Evolutionary conservation across 2,329 filamentous ascomycete species (phyloP).

Genomic region (Pseudogymnoascus sp.): DNA sequence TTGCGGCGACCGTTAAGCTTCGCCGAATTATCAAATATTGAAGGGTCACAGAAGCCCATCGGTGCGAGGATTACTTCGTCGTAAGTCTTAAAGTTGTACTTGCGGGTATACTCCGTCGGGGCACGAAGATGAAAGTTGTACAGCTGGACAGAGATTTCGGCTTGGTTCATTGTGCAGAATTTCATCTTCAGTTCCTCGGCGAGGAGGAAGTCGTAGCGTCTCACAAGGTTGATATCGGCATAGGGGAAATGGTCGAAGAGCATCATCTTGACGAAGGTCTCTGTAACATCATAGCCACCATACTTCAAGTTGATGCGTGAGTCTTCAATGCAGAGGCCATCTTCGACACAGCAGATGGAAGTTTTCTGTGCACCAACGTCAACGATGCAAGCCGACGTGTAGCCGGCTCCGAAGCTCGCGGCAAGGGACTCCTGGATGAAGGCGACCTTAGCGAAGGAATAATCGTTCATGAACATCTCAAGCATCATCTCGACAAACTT

Average conservation of each 20-base stretch:
- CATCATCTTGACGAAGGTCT: slow-evolving; percentile 97
- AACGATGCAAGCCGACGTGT: slow-evolving; percentile 88
- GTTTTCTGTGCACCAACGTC: slow-evolving; percentile 97
- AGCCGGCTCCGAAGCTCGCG: slow-evolving; percentile 89
- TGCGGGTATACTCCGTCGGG: slow-evolving; percentile 78
- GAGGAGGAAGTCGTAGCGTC: slow-evolving; percentile 84
- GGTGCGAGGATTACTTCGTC: slow-evolving; percentile 92
- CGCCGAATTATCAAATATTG: slow-evolving; percentile 71
- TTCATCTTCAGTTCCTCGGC: slow-evolving; percentile 95
- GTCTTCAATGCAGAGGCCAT: slow-evolving; percentile 89
- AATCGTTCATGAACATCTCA: slow-evolving; percentile 78
- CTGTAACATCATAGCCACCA: slow-evolving; percentile 85
- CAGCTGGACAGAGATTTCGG: slow-evolving; percentile 78
- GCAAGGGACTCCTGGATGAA: slow-evolving; percentile 96
- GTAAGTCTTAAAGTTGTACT: slow-evolving; percentile 94
- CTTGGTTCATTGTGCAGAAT: slow-evolving; percentile 84
- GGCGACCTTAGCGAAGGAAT: slow-evolving; percentile 80
- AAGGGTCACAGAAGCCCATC: slow-evolving; percentile 87
- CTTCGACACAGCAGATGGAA: slow-evolving; percentile 92
- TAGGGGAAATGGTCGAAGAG: slow-evolving; percentile 94
- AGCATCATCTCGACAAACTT: slow-evolving; percentile 79
- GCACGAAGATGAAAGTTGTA: slow-evolving; percentile 87
- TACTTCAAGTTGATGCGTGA: slow-evolving; percentile 93
- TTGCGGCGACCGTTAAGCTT: slow-evolving; percentile 76
- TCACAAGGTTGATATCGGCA: slow-evolving; percentile 80